Evolutionary conservation across 164 flowering plant genomes (phyloP).

Genomic region (Warburgia ugandensis): DNA sequence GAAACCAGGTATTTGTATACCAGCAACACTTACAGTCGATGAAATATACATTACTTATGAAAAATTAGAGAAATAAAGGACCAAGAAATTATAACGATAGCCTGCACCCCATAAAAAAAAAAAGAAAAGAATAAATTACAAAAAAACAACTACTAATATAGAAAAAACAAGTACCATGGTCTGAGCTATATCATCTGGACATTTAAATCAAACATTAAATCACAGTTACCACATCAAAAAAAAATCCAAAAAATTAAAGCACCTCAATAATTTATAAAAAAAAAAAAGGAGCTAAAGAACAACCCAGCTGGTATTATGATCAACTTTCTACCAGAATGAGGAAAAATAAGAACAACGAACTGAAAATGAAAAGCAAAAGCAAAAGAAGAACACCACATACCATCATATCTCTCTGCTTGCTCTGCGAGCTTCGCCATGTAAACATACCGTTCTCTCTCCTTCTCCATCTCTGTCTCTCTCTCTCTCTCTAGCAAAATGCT

Average conservation of each 20-base stretch:
- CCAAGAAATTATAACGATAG: background rate
- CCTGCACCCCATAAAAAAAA: background rate
- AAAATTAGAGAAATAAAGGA: background rate
- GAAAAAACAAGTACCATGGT: too few relatives aligned
- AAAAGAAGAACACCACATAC: slow-evolving; percentile 9
- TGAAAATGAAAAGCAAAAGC: background rate
- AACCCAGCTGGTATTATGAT: background rate
- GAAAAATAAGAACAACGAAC: background rate
- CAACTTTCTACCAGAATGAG: background rate
- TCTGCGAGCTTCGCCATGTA: slow-evolving; percentile 48
- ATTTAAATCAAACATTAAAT: too few relatives aligned
- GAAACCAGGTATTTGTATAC: background rate
- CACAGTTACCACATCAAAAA: background rate
- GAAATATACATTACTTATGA: too few relatives aligned
- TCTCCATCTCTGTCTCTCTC: slow-evolving; percentile 27
- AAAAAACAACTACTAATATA: background rate
- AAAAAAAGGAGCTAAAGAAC: too few relatives aligned
- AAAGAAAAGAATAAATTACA: too few relatives aligned
- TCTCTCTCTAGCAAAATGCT: slow-evolving; percentile 14
- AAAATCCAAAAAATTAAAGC: background rate
- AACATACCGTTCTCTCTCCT: slow-evolving; percentile 37
- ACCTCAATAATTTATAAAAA: background rate
- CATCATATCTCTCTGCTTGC: slow-evolving; percentile 55
- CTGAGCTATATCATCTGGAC: background rate
- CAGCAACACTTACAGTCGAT: too few relatives aligned